A percentile compares a stretch with the other conserved stretches of the same genome.
phyloP scores from a whole-genome alignment of 2,329 filamentous ascomycete genomes.

The Hypoxylon sp. region DNA sequence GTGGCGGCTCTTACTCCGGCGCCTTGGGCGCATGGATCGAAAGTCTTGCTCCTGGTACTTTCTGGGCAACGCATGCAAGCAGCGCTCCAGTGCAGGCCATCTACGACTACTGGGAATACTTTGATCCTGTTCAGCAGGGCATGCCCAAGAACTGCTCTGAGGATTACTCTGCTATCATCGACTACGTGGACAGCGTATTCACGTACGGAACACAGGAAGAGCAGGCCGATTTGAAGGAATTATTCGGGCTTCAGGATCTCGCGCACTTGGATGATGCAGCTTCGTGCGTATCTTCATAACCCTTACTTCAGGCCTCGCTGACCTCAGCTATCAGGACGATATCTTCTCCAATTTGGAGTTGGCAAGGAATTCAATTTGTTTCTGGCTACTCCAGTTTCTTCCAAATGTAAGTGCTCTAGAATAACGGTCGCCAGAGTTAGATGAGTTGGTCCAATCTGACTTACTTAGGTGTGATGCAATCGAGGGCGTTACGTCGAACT shows the following conservation, averaged over 20 bases:
- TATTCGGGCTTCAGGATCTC: conserved; percentile 61
- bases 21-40: conserved; percentile 65
- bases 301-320: not conserved
- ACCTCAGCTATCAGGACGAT: conserved; percentile 46
- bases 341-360: conserved; percentile 39
- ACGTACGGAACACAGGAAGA: conserved; percentile 53
- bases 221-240: conserved; percentile 56
- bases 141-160: conserved; percentile 67
- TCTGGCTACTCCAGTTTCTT: conserved; percentile 49
- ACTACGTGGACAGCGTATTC: conserved; percentile 61
- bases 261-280: conserved; percentile 60
- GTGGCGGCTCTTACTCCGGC: conserved; percentile 65
- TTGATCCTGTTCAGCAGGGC: conserved; percentile 61
- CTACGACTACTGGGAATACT: conserved; percentile 67
- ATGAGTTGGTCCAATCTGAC: conserved; percentile 27
- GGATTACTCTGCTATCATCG: conserved; percentile 60
- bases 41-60: conserved; percentile 60
- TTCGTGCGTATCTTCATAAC: conserved; percentile 7
- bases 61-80: conserved; percentile 68
- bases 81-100: conserved; percentile 65
- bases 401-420: conserved; percentile 40
- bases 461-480: conserved; percentile 42
- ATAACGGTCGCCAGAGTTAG: conserved; percentile 42
- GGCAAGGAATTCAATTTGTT: conserved; percentile 50
- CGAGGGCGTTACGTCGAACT: conserved; percentile 47